Evolutionary conservation across 768 basidiomycete species (phyloP).

Genomic region (Steccherinum ochraceum): DNA sequence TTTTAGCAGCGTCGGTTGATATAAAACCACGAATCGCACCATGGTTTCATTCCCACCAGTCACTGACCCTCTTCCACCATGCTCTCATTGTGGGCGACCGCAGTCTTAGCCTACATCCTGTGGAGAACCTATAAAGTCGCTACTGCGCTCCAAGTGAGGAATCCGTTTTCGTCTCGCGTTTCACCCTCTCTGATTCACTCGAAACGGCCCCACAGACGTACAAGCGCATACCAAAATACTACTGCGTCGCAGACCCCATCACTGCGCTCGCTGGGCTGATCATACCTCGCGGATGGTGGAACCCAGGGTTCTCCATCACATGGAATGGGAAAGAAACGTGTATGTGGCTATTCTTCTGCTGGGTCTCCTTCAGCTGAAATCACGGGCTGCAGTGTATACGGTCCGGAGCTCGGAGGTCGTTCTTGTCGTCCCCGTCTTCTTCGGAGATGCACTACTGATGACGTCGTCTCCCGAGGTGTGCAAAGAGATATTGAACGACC

Average conservation of each 20-base stretch:
- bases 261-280: background rate
- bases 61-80: too few relatives aligned
- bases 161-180: background rate
- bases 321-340: conserved; percentile 3
- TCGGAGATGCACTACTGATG: background rate
- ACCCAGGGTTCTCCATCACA: background rate
- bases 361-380: too few relatives aligned
- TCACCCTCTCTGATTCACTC: background rate
- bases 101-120: background rate
- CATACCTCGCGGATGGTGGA: background rate
- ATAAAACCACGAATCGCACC: too few relatives aligned
- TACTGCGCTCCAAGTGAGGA: background rate
- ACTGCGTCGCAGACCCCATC: too few relatives aligned
- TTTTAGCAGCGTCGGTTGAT: too few relatives aligned
- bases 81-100: background rate
- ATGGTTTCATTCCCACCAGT: too few relatives aligned
- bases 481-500: conserved; percentile 5
- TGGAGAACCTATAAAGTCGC: background rate
- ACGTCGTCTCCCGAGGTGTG: conserved; percentile 4
- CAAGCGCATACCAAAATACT: too few relatives aligned
- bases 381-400: conserved; percentile 4
- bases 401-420: background rate
- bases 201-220: too few relatives aligned
- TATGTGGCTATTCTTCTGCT: too few relatives aligned
- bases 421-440: conserved; percentile 1